Evolutionary conservation across 73 alveolate species (phyloP).

Genomic region (Loxodes magnus): DNA sequence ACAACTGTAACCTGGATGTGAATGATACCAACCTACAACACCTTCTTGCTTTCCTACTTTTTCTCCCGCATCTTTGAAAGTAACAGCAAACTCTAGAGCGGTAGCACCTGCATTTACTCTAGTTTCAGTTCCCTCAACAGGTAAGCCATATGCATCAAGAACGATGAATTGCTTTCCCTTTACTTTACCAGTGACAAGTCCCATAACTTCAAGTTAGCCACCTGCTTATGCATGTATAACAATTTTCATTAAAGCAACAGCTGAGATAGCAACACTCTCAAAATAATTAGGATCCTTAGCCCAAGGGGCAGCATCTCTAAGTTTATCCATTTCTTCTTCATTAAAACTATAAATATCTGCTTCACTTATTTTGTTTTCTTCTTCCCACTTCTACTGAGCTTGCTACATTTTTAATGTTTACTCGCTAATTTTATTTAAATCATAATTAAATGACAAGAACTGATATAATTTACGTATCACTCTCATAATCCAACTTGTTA

Average conservation of each 20-base stretch:
- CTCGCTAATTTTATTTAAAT: too few species aligned
- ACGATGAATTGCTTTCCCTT: constrained; percentile 71
- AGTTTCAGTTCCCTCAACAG: constrained; percentile 92
- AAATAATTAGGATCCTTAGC: constrained; percentile 46
- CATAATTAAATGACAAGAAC: too few species aligned
- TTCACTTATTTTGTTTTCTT: constrained; percentile 10
- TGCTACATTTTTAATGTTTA: too few species aligned
- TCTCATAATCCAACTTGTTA: too few species aligned
- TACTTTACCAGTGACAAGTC: constrained; percentile 90
- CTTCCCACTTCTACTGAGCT: too few species aligned
- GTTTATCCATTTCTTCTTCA: constrained; percentile 27
- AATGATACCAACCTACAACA: constrained; percentile 87
- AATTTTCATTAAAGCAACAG: constrained; percentile 84
- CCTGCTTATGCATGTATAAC: constrained; percentile 89
- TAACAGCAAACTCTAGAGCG: constrained; percentile 62
- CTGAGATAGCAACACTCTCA: constrained; percentile 62
- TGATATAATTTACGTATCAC: too few species aligned
- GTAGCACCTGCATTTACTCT: constrained; percentile 86
- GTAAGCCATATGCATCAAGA: constrained; percentile 86
- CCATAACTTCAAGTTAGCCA: constrained; percentile 89
- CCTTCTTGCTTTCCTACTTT: constrained; percentile 71
- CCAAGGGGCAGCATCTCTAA: constrained; percentile 33
- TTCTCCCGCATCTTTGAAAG: constrained; percentile 60
- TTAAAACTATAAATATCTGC: constrained; percentile 15
- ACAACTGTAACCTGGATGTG: constrained; percentile 99